A percentile compares a stretch with the other conserved stretches of the same genome.
Evolutionary conservation across 2,329 filamentous ascomycete species (phyloP).

Genomic region (Phialophora macrospora): DNA sequence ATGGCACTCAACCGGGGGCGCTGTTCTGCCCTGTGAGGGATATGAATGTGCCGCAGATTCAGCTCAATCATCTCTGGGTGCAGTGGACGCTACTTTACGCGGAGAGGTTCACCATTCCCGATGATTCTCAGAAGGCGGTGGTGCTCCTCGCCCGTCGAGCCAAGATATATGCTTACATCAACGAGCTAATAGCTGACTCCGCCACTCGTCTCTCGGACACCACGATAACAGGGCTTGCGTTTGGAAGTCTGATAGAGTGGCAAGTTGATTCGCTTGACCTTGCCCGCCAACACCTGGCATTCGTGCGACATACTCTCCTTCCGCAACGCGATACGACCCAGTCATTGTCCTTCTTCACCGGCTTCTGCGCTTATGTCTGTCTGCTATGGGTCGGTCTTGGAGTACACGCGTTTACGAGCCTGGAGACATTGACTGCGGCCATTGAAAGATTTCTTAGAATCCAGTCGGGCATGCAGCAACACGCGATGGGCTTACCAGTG

Average conservation of each 20-base stretch:
- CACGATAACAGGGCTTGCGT: not conserved
- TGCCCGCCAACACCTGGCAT: not conserved
- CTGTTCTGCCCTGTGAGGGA: not conserved
- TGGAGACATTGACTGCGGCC: not conserved
- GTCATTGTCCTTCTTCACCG: not conserved
- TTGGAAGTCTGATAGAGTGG: conserved; percentile 8
- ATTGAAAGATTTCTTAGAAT: not conserved
- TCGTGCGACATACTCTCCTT: conserved; percentile 1
- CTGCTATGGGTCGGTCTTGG: conserved; percentile 4
- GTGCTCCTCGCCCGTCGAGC: not conserved
- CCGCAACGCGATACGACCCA: not conserved
- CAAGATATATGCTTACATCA: conserved; percentile 5
- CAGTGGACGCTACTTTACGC: not conserved
- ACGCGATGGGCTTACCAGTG: not conserved
- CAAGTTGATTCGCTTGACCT: not conserved
- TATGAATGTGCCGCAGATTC: not conserved
- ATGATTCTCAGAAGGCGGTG: not conserved
- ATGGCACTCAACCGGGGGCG: not conserved
- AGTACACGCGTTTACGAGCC: not conserved
- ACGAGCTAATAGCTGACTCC: not conserved
- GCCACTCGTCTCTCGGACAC: not conserved
- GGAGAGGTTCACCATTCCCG: not conserved
- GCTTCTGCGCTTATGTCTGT: not conserved
- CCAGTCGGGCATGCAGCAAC: not conserved
- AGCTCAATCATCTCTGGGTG: conserved; percentile 1